Percentiles rank a stretch among this genome's conserved stretches.
Conservation (phyloP, 108 stramenopile genomes). For the Fragilaria radians region DNA sequence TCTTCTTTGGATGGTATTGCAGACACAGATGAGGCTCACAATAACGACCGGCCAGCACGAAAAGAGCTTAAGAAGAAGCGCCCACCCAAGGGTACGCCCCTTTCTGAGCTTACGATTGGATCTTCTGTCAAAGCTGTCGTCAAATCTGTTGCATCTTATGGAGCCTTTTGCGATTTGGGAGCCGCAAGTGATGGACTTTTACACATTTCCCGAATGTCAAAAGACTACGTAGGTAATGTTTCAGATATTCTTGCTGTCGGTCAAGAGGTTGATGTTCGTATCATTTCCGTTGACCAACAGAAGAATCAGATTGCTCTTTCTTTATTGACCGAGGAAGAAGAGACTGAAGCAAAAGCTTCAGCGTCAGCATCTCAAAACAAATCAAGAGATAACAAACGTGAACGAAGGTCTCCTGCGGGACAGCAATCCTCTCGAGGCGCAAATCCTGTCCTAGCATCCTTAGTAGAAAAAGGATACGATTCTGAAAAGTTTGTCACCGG, state of each 20-base stretch:
- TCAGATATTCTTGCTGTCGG: constrained; percentile 78
- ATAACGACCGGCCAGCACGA: constrained; percentile 75
- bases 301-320: constrained; percentile 86
- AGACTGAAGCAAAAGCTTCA: constrained; percentile 43
- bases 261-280: constrained; percentile 82
- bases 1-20: constrained; percentile 75
- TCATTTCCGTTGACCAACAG: constrained; percentile 75
- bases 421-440: constrained; percentile 64
- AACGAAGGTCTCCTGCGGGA: constrained; percentile 44
- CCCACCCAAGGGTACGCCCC: constrained; percentile 47
- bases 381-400: constrained; percentile 34
- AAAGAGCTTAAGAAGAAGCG: constrained; percentile 64
- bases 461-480: constrained; percentile 79
- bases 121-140: constrained; percentile 75
- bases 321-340: constrained; percentile 65
- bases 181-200: constrained; percentile 86
- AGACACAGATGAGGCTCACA: constrained; percentile 74
- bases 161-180: constrained; percentile 94
- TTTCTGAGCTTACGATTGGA: constrained; percentile 78
- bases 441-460: constrained; percentile 40
- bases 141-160: constrained; percentile 81
- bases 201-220: constrained; percentile 90
- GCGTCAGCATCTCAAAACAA: too few relatives aligned
- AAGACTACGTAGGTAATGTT: constrained; percentile 78
- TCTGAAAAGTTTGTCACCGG: constrained; percentile 72